Evolutionary conservation across 768 basidiomycete species (phyloP), one percentile per base, ranked within the genome.

Genomic region (Trametes maxima): DNA sequence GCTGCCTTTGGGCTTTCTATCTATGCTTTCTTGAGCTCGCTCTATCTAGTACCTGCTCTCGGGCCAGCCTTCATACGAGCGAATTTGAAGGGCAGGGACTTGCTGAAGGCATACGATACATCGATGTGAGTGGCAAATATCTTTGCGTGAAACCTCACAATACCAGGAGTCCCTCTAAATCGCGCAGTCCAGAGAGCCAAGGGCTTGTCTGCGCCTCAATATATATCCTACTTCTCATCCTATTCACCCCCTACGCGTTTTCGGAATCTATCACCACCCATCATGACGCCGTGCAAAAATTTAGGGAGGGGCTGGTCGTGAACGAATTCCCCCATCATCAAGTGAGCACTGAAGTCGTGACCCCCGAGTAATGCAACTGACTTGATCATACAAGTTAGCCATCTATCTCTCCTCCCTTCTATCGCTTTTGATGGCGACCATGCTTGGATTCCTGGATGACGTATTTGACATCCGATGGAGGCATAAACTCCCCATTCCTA

Each of bases 381-480:
- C 44, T 45, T 33, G n/a, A 17, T 24, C 25, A 35, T 48, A 19
- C 28, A 54, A 98, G 92, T 80, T 98, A 60, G 86, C 96, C 1
- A 86, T 95, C 6, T 99, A 97, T 75, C 81, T 99, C 46, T 95
- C 97, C 0, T 93, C 94, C 10, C 70, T 99, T 7, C 82, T 99
- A n/a, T 95, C 92, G 0, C 80, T 99, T 39, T 77, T 98, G 36
- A 92, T 93, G 44, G 95, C 97, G 0, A 95, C 95, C 0, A 81
- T 98, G 62, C 85, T 99, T 8, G 97, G 97, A 35, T 96, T 99
- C 72, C 79, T 98, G 46, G 97, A 99, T 69, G 97, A 99, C 74
- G 84, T 98, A 4, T 99, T 98, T 67, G 97, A 99, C 72, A 98
- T 99, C 66, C 87, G 97, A 17, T 99, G 97, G 97, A 78, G 97